Conservation (phyloP, 305 asterid species). For the Striga hermonthica region DNA sequence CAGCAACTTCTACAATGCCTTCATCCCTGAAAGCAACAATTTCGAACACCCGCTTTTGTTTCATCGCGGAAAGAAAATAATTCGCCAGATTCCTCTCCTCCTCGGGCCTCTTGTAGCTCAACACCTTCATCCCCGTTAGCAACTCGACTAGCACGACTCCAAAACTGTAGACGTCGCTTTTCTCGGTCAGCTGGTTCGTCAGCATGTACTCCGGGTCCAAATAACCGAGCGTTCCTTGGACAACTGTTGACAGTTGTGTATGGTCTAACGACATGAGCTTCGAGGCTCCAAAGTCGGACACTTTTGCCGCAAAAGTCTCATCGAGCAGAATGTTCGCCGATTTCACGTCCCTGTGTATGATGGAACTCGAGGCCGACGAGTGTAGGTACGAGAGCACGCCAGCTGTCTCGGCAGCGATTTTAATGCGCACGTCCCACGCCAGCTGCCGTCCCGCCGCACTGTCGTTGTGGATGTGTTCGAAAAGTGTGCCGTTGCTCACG, state of each 20-base stretch:
- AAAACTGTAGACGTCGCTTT: conserved; percentile 38
- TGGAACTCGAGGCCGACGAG: conserved; percentile 32
- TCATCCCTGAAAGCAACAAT: conserved; percentile 12
- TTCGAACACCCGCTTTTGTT: conserved; percentile 2
- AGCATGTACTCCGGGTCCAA: conserved; percentile 43
- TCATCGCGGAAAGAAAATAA: conserved; percentile 27
- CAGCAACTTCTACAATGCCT: conserved; percentile 21
- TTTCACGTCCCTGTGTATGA: conserved; percentile 40
- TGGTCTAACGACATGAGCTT: conserved; percentile 36
- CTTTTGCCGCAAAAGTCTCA: conserved; percentile 31
- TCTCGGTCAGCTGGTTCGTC: conserved; percentile 33
- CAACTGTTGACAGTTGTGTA: conserved; percentile 28
- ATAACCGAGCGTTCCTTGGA: conserved; percentile 42
- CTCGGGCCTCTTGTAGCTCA: conserved; percentile 29
- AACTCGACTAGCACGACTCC: conserved; percentile 42
- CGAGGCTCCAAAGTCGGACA: conserved; percentile 39
- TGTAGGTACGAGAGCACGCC: conserved; percentile 36
- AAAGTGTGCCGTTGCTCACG: conserved; percentile 33
- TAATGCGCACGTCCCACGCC: conserved; percentile 33
- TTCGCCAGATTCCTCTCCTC: conserved; percentile 32
- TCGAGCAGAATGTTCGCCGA: conserved; percentile 34
- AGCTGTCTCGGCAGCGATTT: conserved; percentile 36
- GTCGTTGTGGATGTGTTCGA: conserved; percentile 25
- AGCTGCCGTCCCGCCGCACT: conserved; percentile 11
- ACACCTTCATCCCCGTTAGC: conserved; percentile 34